These are phyloP conservation scores for Rosa hybrid DNA, from an alignment of 331 rosid species.

Conservation along the genomic window DNA sequence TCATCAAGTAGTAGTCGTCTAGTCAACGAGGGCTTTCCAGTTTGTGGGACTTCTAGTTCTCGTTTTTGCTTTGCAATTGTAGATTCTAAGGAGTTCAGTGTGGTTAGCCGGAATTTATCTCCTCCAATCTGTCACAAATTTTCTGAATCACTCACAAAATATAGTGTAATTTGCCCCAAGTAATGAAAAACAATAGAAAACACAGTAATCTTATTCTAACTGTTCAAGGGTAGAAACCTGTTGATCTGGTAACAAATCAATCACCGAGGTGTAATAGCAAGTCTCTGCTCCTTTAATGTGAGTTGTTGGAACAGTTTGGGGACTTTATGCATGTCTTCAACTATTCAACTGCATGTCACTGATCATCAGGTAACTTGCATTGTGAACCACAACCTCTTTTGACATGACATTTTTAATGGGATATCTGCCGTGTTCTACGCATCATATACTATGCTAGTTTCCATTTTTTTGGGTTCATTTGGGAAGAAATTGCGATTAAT, in stretches of 20 bases:
- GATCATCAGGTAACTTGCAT: too few species aligned
- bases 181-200: neutral
- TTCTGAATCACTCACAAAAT: constrained; percentile 17
- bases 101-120: constrained; percentile 59
- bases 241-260: constrained; percentile 48
- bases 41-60: constrained; percentile 45
- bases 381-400: too few species aligned
- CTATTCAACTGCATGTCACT: too few species aligned
- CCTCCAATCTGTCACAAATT: constrained; percentile 47
- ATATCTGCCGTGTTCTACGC: too few species aligned
- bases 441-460: too few species aligned
- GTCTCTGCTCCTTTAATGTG: constrained; percentile 53
- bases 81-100: constrained; percentile 68
- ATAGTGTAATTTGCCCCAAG: neutral
- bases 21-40: constrained; percentile 79
- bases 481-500: too few species aligned
- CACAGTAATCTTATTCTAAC: neutral
- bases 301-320: too few species aligned
- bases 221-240: constrained; percentile 44
- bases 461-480: too few species aligned
- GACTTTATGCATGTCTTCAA: too few species aligned
- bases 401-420: too few species aligned
- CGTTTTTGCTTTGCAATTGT: constrained; percentile 67
- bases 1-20: constrained; percentile 54
- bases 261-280: constrained; percentile 61